Evolutionary conservation across 2,329 filamentous ascomycete genomes (phyloP), one percentile per base, ranked within the genome.

Genomic region (Venturia pyrina): DNA sequence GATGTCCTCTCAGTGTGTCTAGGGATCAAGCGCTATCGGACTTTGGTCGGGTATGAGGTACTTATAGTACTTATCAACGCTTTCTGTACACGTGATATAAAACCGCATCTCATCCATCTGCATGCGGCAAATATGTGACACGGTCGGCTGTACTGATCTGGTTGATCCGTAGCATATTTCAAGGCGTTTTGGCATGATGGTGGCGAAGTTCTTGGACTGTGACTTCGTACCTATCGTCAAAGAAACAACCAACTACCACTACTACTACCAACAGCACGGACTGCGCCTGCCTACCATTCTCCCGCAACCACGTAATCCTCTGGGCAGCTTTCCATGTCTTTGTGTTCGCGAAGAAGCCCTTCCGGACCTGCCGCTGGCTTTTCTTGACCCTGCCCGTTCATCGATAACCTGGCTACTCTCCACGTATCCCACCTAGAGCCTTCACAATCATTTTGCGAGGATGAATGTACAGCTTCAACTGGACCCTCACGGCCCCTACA

Each of bases 401-500:
- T 57, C 50, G 34, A 57, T 21, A 50, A 50, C n/a, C n/a, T 50
- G 24, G 10, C 21, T 28, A 21, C 21, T 10, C 15, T 8, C 3
- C 37, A 59, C 53, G 32, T 4, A 19, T 11, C 53, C 17, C 19
- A 59, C 53, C 53, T 37, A 59, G 32, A 1, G 21, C 48, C 17
- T 59, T 37, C 53, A 56, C 21, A 59, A 59, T 19, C 28, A 37
- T 13, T 43, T 15, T 62, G 7, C 48, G 61, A 66, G 3, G 17
- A 89, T 89, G 87, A 86, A 87, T 62, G 84, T 90, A 72, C 82
- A 84, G 67, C 85, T 91, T 71, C 78, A 81, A 60, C 83, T 91
- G 70, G 85, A 90, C 71, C 83, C 83, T 63, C 86, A 87, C 69
- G 83, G 86, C 70, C 89, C 89, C 79, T 91, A 89, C 76, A 93